phyloP scores from a whole-genome alignment of 1,284 basidiomycete species.

The Earliella scabrosa region DNA sequence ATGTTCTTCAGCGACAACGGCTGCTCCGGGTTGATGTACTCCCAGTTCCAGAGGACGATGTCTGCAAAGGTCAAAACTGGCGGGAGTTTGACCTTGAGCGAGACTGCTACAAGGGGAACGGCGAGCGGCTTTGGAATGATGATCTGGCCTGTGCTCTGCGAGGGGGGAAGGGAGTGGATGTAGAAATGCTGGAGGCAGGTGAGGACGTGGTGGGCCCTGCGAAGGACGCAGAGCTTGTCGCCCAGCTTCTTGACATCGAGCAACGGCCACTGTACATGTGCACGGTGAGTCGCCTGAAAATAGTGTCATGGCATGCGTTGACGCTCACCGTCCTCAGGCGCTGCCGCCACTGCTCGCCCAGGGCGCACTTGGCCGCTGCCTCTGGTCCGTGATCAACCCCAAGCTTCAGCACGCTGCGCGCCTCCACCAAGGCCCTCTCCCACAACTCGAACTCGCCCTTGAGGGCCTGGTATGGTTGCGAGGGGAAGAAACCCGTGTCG shows the following conservation, averaged over 20 bases:
- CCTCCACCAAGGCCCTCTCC: slow-evolving; percentile 71
- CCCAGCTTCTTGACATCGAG: slow-evolving; percentile 60
- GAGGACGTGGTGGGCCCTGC: slow-evolving; percentile 89
- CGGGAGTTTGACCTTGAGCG: slow-evolving; percentile 80
- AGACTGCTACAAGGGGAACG: slow-evolving; percentile 82
- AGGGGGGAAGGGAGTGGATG: slow-evolving; percentile 74
- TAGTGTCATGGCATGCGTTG: neutral
- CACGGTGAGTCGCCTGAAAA: slow-evolving; percentile 8
- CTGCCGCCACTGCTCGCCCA: slow-evolving; percentile 71
- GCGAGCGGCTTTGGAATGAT: slow-evolving; percentile 79
- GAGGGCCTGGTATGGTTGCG: slow-evolving; percentile 65
- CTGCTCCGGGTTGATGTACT: slow-evolving; percentile 56
- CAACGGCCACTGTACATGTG: slow-evolving; percentile 65
- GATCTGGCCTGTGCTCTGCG: slow-evolving; percentile 44
- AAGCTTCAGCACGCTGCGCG: slow-evolving; percentile 60
- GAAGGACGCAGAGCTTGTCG: slow-evolving; percentile 60
- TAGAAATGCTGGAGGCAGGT: slow-evolving; percentile 92
- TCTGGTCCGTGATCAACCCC: slow-evolving; percentile 61
- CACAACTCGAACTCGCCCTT: slow-evolving; percentile 64
- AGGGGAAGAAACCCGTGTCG: slow-evolving; percentile 88
- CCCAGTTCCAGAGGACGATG: slow-evolving; percentile 95
- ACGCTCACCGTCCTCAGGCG: slow-evolving; percentile 64
- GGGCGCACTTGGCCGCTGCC: slow-evolving; percentile 50
- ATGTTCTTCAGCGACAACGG: slow-evolving; percentile 66
- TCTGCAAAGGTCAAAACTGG: slow-evolving; percentile 96